Base-by-base conservation (phyloP, 75 land plant species). In the Azolla pinnata region DNA sequence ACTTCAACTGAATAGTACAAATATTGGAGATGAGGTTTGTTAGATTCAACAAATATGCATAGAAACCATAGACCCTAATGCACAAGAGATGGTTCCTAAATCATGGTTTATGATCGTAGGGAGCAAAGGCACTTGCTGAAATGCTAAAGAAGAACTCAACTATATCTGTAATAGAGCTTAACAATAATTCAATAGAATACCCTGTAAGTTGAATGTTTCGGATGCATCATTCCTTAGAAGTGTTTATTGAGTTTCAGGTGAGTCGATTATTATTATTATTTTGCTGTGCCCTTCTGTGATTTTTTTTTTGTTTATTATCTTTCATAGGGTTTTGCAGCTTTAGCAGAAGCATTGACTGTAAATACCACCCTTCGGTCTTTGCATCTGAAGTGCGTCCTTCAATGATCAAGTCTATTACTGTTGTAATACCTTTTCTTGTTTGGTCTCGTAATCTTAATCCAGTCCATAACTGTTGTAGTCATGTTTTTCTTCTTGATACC, bases 141-240 rank as follows among this genome's bases (percentile, higher is more conserved):
- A 69, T 84, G 85, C 73, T 95, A 67, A 95, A 90, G 61, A 86
- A 75, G 70, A 90, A 95, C 60, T 65, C 82, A 33, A 63, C 50
- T 52, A 66, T 95, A 35, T 80, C 80, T 30, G 54, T 75, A 0
- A 29, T 95, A 63, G 97, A 95, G 57, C 91, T 95, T 28, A 95
- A 90, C 77, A 95, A 95, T 71, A 90, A 95, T 62, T 71, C 74
- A 69, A 82, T 95, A 60, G 97, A 90, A 28, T 90, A 86, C 69
- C 64, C 92, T 70, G 99, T 95, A 86, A 58, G 0, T 27, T 24
- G 40, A 35, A 35, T 5, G 5, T 5, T 35, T 35, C 5, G 40
- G 40, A 8, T 34, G 2, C 10, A 4, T 16, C n/a, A n/a, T 19
- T 59, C 40, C 5, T 35, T 12, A 35, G 40, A 5, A 5, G 40